Evolutionary conservation across 257 asterid species (phyloP).

Genomic region (Solanum ahanhuiri): DNA sequence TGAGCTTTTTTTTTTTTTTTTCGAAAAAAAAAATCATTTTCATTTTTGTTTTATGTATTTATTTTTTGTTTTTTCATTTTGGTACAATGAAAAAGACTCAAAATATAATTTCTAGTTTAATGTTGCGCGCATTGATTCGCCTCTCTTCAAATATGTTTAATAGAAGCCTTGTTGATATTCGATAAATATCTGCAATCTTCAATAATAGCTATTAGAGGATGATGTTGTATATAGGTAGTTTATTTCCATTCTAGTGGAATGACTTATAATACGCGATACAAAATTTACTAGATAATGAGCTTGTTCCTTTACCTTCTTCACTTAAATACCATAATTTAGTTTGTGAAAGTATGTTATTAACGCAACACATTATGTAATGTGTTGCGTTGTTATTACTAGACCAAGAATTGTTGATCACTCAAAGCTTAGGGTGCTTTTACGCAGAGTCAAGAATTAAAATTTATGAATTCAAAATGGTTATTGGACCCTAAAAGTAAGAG

Average conservation of each 20-base stretch:
- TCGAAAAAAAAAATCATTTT: background rate
- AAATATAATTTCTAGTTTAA: background rate
- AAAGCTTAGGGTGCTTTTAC: background rate
- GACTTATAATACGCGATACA: background rate
- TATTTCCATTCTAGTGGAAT: no score
- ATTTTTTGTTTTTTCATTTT: background rate
- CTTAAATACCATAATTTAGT: background rate
- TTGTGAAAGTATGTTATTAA: no score
- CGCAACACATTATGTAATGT: background rate
- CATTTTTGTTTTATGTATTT: background rate
- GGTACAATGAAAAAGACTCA: background rate
- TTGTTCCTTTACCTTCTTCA: background rate
- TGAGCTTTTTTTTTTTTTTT: background rate
- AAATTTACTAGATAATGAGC: background rate
- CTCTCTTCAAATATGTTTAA: no score
- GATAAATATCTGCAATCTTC: background rate
- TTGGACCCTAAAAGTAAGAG: background rate
- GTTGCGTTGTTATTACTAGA: background rate
- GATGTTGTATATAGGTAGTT: background rate
- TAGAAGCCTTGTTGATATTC: no score
- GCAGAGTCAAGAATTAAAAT: background rate
- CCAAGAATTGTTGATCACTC: background rate
- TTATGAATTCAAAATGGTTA: background rate
- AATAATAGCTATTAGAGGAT: background rate
- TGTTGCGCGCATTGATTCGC: no score